Evolutionary conservation across 805 yeast species (phyloP), one percentile per base, ranked within the genome.

Genomic region (Lipomyces yamadae): DNA sequence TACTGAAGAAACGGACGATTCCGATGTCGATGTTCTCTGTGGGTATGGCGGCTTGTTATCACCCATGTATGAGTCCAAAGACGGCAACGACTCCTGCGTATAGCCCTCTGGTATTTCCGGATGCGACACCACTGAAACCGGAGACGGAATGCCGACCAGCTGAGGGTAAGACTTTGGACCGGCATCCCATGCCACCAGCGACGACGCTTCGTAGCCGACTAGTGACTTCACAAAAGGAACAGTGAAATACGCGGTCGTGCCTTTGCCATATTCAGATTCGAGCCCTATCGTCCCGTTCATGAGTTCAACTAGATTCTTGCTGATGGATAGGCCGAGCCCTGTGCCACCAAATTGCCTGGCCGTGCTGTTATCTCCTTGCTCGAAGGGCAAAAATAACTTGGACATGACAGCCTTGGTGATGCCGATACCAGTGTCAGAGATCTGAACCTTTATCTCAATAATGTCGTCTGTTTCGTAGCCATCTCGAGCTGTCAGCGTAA

Each of bases 301-400:
- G 18, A 82, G 72, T 58, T 82, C 84, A 13, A 82, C 82, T 39
- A 83, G 76, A 71, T 81, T 82, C 72, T 81, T 81, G 39, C 83
- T 80, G 42, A 83, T 83, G 0, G 85, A 83, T 52, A 83, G 74
- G 0, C 86, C 86, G 8, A 83, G 73, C 0, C 86, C 86, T 0
- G 86, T 79, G 2, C 87, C 87, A 2, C 87, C 87, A 75, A 79
- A 82, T 10, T 77, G 81, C 66, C 87, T 73, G 64, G 84, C 76
- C 0, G 86, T 80, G 8, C 85, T 82, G 2, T 85, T 85, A 72
- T 84, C 87, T n/a, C 83, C 86, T 74, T 84, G 87, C 54, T 84
- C 81, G 69, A 84, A 84, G 3, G 85, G 85, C 4, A 84, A 81
- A 72, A 84, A 84, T 3, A 84, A 81, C 73, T 81, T 83, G 54